Evolutionary conservation across 768 basidiomycete species (phyloP).

Genomic region (Xerocomellus intermedius): DNA sequence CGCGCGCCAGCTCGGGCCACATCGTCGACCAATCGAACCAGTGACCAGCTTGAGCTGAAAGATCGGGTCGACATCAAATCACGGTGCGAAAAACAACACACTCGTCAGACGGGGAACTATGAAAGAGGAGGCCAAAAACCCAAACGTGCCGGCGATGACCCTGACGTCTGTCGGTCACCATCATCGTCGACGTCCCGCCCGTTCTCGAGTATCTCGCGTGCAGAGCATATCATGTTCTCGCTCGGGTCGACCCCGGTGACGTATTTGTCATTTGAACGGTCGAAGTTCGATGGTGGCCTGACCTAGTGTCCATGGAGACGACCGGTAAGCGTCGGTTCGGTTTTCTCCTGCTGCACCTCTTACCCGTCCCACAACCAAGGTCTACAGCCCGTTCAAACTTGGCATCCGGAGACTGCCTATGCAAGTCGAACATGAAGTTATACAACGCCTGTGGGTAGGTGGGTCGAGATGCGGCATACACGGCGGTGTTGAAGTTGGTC

Average conservation of each 20-base stretch:
- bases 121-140: not conserved
- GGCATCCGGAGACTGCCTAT: slow-evolving; percentile 31
- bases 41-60: slow-evolving; percentile 70
- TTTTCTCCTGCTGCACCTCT: not conserved
- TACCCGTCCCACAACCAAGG: slow-evolving; percentile 80
- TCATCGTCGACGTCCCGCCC: slow-evolving; percentile 6
- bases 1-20: slow-evolving; percentile 65
- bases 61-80: no score
- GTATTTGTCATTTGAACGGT: slow-evolving; percentile 53
- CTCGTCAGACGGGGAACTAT: not conserved
- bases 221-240: slow-evolving; percentile 62
- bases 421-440: slow-evolving; percentile 59
- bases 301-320: slow-evolving; percentile 38
- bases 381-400: slow-evolving; percentile 64
- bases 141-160: slow-evolving; percentile 55
- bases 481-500: slow-evolving; percentile 58
- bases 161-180: slow-evolving; percentile 12
- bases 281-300: slow-evolving; percentile 63
- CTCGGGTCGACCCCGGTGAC: slow-evolving; percentile 78
- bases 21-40: slow-evolving; percentile 77
- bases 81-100: not conserved
- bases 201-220: slow-evolving; percentile 29
- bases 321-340: no score
- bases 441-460: slow-evolving; percentile 69
- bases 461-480: slow-evolving; percentile 62